These are phyloP conservation scores for Eucalyptus brandiana DNA, from an alignment of 345 rosid species.

Conservation along the genomic window DNA sequence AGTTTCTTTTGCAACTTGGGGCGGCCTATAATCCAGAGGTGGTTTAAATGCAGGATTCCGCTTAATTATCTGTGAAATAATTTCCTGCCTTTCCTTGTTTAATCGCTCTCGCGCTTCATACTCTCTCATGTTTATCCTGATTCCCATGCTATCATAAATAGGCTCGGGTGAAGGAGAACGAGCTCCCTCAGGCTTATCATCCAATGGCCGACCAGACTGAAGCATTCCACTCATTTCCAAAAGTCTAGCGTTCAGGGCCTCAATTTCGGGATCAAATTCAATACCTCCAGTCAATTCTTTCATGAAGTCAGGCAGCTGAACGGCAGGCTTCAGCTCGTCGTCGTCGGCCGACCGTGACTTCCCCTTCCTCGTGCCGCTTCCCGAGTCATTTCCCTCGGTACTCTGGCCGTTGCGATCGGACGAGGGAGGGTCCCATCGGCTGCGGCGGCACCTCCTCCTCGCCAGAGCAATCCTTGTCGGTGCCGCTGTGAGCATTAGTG, in stretches of 20 bases:
- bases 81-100: conserved; percentile 88
- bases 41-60: conserved; percentile 93
- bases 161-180: conserved; percentile 98
- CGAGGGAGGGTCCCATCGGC: conserved; percentile 82
- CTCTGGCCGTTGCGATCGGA: conserved; percentile 18
- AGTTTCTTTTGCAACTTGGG: conserved; percentile 93
- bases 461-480: conserved; percentile 59
- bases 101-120: conserved; percentile 80
- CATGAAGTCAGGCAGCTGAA: conserved; percentile 91
- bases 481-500: conserved; percentile 45
- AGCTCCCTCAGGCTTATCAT: conserved; percentile 83
- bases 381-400: conserved; percentile 19
- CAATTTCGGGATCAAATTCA: conserved; percentile 90
- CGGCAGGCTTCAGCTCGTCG: conserved; percentile 76
- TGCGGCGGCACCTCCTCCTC: conserved; percentile 72
- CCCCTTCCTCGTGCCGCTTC: conserved; percentile 55
- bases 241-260: conserved; percentile 73
- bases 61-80: conserved; percentile 82
- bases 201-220: conserved; percentile 74
- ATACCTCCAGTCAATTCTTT: conserved; percentile 87
- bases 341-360: conserved; percentile 94
- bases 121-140: conserved; percentile 82
- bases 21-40: conserved; percentile 92
- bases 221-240: conserved; percentile 75
- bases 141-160: conserved; percentile 85